Percentiles rank a stretch among this genome's conserved stretches.
Evolutionary conservation across 352 stramenopile genomes (phyloP).

Genomic region (Phytophthora sp.): DNA sequence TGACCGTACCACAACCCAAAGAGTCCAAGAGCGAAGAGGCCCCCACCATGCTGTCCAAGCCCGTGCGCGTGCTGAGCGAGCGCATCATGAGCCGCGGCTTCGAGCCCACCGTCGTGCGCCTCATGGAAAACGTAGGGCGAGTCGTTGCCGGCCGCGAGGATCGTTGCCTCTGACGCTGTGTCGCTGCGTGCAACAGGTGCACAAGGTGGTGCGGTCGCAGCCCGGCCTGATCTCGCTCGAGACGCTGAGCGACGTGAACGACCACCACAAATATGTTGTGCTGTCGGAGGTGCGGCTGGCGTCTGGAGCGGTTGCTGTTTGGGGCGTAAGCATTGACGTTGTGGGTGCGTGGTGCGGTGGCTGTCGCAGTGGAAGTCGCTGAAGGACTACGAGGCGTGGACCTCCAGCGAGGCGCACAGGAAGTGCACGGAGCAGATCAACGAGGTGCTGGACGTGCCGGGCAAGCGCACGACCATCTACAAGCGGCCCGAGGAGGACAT

Average conservation of each 20-base stretch:
- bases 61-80: conserved; percentile 83
- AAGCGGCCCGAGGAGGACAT: conserved; percentile 83
- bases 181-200: conserved; percentile 44
- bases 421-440: conserved; percentile 87
- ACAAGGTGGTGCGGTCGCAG: conserved; percentile 76
- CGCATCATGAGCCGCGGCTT: conserved; percentile 86
- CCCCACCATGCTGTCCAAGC: conserved; percentile 42
- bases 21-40: conserved; percentile 4
- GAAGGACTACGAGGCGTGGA: conserved; percentile 82
- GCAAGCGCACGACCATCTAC: conserved; percentile 88
- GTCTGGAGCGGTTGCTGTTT: background rate
- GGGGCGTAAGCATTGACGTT: background rate
- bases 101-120: conserved; percentile 75
- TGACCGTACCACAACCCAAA: conserved; percentile 19
- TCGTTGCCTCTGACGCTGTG: background rate
- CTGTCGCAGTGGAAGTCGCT: conserved; percentile 73
- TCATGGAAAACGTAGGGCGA: conserved; percentile 77
- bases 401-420: conserved; percentile 79
- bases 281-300: conserved; percentile 67
- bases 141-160: background rate
- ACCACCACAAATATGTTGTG: conserved; percentile 90
- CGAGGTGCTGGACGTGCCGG: conserved; percentile 84
- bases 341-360: background rate
- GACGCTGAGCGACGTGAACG: conserved; percentile 80
- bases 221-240: conserved; percentile 82